Base-by-base conservation (phyloP, 2,329 filamentous ascomycete genomes). In the Aspergillus ustus region DNA sequence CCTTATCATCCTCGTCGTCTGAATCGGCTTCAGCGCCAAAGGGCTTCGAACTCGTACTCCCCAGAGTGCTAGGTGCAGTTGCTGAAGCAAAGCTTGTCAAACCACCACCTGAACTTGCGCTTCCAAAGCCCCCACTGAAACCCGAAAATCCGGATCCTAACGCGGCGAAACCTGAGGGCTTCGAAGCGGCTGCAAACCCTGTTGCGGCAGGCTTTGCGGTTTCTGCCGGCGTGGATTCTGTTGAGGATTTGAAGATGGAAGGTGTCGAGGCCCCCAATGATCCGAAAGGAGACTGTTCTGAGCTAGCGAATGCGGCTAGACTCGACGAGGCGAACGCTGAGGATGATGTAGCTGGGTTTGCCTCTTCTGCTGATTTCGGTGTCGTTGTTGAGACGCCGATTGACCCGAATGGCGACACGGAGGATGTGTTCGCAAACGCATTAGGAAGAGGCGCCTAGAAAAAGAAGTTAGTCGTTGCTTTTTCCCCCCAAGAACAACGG, bases 21-120 rank as follows among this genome's bases (percentile, higher is more conserved):
- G 78, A 78, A 57, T 79, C 76, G 44, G 88, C 88, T 1, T 91
- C 86, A 13, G 91, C 90, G 34, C 92, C 92, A 73, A 97, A 95
- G 0, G 91, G 85, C 75, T 87, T 91, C 3, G 69, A 52, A 56
- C 65, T 66, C n/a, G 62, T 70, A 58, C 66, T 70, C 2, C 80
- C 79, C 62, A 82, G 75, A 51, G 79, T 79, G 19, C 76, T 71
- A 53, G 78, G 68, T 54, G 84, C 85, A 20, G 76, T 75, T 22
- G 87, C 83, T 50, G 88, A 87, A 46, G 88, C 91, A 76, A 96
- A 97, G 67, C 85, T 90, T 2, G 84, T 84, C 9, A 93, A 76
- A 63, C 80, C 80, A 54, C 78, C 74, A 55, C 78, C 72, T 53
- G 76, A 75, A 51, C 76, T 77, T 51, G 81, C 80, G 65, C 75